Percentiles rank a stretch among this genome's conserved stretches.
phyloP scores from a whole-genome alignment of 805 yeast species.

The Candida bentonensis region DNA sequence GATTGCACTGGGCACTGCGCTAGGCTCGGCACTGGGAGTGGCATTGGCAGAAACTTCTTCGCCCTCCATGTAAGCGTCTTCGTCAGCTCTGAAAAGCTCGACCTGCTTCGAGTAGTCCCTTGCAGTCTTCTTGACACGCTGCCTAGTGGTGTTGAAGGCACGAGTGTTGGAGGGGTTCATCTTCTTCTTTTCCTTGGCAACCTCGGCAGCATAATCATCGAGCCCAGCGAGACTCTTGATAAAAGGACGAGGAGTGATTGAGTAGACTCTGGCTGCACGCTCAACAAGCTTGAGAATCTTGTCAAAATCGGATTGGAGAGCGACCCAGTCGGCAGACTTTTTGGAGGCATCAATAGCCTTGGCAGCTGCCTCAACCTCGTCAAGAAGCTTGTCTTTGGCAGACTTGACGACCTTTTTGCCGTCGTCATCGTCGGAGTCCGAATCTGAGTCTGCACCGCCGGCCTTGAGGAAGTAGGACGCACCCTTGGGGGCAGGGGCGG shows the following conservation, averaged over 20 bases:
- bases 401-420: constrained; percentile 79
- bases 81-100: constrained; percentile 47
- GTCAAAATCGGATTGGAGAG: constrained; percentile 62
- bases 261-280: constrained; percentile 63
- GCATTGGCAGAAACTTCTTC: constrained; percentile 15
- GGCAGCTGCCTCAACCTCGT: constrained; percentile 61
- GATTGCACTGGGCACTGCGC: constrained; percentile 4
- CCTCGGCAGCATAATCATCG: constrained; percentile 50
- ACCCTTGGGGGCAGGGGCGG: constrained; percentile 20
- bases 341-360: constrained; percentile 57
- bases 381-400: constrained; percentile 83
- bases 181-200: constrained; percentile 45
- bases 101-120: constrained; percentile 54
- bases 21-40: constrained; percentile 2
- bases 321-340: constrained; percentile 65
- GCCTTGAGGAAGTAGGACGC: constrained; percentile 24
- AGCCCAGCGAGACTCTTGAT: constrained; percentile 56
- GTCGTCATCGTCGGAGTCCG: constrained; percentile 52
- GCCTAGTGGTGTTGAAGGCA: constrained; percentile 76
- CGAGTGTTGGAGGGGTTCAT: constrained; percentile 72
- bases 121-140: constrained; percentile 68
- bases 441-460: constrained; percentile 28
- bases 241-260: constrained; percentile 57
- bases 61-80: constrained; percentile 58
- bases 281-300: constrained; percentile 51